Evolutionary conservation across 768 basidiomycete species (phyloP).

Genomic region (Panellus pusillus): DNA sequence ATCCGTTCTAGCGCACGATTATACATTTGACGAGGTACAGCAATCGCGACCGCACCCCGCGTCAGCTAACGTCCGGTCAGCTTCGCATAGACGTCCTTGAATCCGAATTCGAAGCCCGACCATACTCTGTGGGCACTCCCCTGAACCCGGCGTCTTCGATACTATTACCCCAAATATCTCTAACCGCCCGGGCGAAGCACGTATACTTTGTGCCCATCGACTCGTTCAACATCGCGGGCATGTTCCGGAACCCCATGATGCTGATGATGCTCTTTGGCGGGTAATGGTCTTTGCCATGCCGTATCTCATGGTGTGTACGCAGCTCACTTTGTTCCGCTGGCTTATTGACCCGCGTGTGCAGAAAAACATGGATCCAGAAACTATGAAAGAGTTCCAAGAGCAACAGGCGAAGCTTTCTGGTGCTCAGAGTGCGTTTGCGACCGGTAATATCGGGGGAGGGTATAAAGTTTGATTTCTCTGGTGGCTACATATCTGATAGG

Average conservation of each 20-base stretch:
- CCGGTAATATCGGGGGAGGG: conserved; percentile 61
- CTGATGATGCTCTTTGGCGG: conserved; percentile 71
- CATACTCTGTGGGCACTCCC: conserved; percentile 70
- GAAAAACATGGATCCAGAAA: conserved; percentile 78
- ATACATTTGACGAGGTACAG: conserved; percentile 67
- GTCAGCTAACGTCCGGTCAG: conserved; percentile 36
- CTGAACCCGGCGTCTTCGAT: conserved; percentile 56
- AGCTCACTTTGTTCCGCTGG: not conserved
- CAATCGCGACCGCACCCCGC: conserved; percentile 1
- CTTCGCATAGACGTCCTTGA: conserved; percentile 65
- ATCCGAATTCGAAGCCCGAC: conserved; percentile 49
- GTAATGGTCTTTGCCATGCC: conserved; percentile 72
- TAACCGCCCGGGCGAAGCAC: conserved; percentile 56
- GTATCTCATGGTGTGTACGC: conserved; percentile 62
- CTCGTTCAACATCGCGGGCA: conserved; percentile 70
- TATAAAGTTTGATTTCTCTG: conserved; percentile 24
- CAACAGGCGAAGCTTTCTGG: conserved; percentile 58
- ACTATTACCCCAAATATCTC: conserved; percentile 53
- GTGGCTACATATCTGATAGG: not conserved
- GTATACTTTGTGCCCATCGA: conserved; percentile 68
- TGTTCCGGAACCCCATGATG: conserved; percentile 87
- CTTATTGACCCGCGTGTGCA: conserved; percentile 24
- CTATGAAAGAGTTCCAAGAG: conserved; percentile 61
- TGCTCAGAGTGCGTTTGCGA: conserved; percentile 56
- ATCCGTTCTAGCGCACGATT: conserved; percentile 65